Evolutionary conservation across 2,329 filamentous ascomycete species (phyloP).

Genomic region (Neoarthrinium moseri): DNA sequence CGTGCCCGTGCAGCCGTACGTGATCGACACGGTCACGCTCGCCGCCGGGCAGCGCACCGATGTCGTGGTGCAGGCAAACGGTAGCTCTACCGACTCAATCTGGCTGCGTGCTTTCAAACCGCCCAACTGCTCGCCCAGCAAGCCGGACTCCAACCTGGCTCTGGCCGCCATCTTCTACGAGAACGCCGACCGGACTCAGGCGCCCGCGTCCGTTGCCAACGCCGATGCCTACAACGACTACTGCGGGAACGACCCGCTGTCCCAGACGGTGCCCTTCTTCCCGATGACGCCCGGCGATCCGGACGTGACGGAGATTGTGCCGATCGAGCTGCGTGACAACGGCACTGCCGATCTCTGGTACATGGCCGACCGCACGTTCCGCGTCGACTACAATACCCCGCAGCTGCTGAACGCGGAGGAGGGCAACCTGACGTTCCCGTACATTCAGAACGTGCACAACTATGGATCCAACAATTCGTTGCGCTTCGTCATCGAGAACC

Average conservation of each 20-base stretch:
- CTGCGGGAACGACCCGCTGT: slow-evolving; percentile 59
- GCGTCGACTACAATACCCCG: slow-evolving; percentile 53
- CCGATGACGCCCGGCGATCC: slow-evolving; percentile 42
- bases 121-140: slow-evolving; percentile 48
- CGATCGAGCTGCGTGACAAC: slow-evolving; percentile 48
- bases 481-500: slow-evolving; percentile 55
- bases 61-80: slow-evolving; percentile 14
- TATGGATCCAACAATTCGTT: slow-evolving; percentile 52
- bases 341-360: slow-evolving; percentile 52
- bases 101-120: slow-evolving; percentile 45
- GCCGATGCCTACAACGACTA: slow-evolving; percentile 46
- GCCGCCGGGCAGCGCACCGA: slow-evolving; percentile 15
- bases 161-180: slow-evolving; percentile 68
- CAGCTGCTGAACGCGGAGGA: slow-evolving; percentile 50
- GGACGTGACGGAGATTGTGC: slow-evolving; percentile 42
- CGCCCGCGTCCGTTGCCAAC: slow-evolving; percentile 50
- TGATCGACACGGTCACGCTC: slow-evolving; percentile 27
- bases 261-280: slow-evolving; percentile 50
- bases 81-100: slow-evolving; percentile 29
- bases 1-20: slow-evolving; percentile 46
- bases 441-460: slow-evolving; percentile 56
- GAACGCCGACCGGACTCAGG: slow-evolving; percentile 44
- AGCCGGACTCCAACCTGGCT: slow-evolving; percentile 38
- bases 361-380: slow-evolving; percentile 33
- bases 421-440: slow-evolving; percentile 50